These are phyloP conservation scores for Carex scoparia DNA, from an alignment of 176 grass and related monocot genomes.

Conservation along the genomic window DNA sequence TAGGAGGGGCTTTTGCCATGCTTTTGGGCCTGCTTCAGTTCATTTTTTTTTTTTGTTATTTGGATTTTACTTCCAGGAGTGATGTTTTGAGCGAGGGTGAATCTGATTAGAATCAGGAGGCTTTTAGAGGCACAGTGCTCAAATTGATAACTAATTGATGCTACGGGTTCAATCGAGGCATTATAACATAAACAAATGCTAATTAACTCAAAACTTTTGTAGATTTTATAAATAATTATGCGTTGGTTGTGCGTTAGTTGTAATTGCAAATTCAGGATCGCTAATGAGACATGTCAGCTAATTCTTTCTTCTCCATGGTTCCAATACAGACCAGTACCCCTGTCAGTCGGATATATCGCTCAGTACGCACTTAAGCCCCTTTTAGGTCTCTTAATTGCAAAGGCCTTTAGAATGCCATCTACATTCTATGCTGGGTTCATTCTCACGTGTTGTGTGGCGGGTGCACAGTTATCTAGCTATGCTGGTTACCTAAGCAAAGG, in stretches of 20 bases:
- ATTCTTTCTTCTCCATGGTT: constrained; percentile 18
- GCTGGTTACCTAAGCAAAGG: constrained; percentile 88
- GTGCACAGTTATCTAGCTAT: constrained; percentile 88
- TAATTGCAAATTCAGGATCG: not conserved
- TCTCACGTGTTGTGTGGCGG: constrained; percentile 75
- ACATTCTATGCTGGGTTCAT: constrained; percentile 79
- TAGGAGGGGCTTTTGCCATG: not conserved
- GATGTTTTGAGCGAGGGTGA: not conserved
- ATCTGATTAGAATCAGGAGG: not conserved
- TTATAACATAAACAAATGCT: not conserved
- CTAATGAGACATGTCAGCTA: not conserved
- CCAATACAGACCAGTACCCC: constrained; percentile 57
- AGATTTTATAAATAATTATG: not conserved
- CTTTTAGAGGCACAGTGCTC: not conserved
- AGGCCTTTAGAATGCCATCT: constrained; percentile 50
- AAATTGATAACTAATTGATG: not conserved
- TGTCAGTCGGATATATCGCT: constrained; percentile 63
- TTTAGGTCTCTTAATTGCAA: constrained; percentile 70
- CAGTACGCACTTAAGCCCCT: constrained; percentile 79
- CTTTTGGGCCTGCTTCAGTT: not conserved
- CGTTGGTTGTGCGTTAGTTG: not conserved
- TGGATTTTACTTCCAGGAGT: not conserved
- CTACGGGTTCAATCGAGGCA: not conserved
- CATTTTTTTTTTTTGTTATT: not conserved
- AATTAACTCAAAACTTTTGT: not conserved